Conservation (phyloP, 1,139 yeast species). For the Hemisphaericaspora lyxosophila region DNA sequence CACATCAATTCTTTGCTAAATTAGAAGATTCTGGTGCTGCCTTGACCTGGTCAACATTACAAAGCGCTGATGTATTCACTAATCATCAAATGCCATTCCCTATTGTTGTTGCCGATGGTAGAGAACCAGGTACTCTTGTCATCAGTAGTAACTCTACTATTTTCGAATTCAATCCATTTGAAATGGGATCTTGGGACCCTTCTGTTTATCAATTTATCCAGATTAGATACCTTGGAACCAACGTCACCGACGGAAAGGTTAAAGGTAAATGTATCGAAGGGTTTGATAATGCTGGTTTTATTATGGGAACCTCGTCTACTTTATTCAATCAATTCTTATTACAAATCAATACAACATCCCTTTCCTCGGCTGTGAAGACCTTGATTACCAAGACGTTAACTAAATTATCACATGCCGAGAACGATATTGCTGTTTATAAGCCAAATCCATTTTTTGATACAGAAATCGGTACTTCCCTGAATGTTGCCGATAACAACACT, state of each 20-base stretch:
- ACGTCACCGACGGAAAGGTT: slow-evolving; percentile 58
- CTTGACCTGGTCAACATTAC: slow-evolving; percentile 64
- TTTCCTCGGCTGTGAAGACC: slow-evolving; percentile 46
- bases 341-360: slow-evolving; percentile 58
- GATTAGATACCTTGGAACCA: slow-evolving; percentile 70
- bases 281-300: slow-evolving; percentile 80
- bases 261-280: slow-evolving; percentile 58
- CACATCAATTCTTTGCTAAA: slow-evolving; percentile 70
- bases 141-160: slow-evolving; percentile 68
- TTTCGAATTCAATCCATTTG: slow-evolving; percentile 79
- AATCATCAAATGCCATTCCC: slow-evolving; percentile 80
- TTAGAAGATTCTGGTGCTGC: slow-evolving; percentile 57
- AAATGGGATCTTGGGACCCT: slow-evolving; percentile 89
- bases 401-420: slow-evolving; percentile 43
- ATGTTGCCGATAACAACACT: slow-evolving; percentile 34
- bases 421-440: slow-evolving; percentile 45
- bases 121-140: slow-evolving; percentile 64
- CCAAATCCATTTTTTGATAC: slow-evolving; percentile 58
- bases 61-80: slow-evolving; percentile 51
- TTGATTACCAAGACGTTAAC: slow-evolving; percentile 46
- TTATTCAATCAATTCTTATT: slow-evolving; percentile 75
- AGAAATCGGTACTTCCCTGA: slow-evolving; percentile 32
- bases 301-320: slow-evolving; percentile 80
- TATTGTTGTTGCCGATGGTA: slow-evolving; percentile 72
- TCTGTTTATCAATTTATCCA: slow-evolving; percentile 66